A percentile compares a stretch with the other conserved stretches of the same genome.
Evolutionary conservation across 768 basidiomycete genomes (phyloP).

Genomic region (Steccherinum ochraceum): DNA sequence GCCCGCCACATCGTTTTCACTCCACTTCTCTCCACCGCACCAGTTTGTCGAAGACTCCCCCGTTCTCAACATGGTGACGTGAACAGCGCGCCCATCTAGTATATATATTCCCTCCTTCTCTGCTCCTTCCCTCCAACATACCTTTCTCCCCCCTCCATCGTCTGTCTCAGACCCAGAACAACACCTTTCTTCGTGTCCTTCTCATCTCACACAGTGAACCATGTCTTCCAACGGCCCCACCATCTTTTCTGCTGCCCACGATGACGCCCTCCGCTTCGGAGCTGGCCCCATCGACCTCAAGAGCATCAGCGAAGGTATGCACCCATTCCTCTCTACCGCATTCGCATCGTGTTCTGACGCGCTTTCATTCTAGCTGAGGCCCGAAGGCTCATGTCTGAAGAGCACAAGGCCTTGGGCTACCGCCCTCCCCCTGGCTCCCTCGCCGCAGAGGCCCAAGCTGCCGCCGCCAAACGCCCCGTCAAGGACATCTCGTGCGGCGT

Average conservation of each 20-base stretch:
- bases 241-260: not conserved
- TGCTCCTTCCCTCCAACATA: not conserved
- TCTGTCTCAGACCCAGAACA: not conserved
- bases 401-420: constrained; percentile 31
- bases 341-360: not conserved
- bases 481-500: not conserved
- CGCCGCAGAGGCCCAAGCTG: constrained; percentile 19
- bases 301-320: constrained; percentile 19
- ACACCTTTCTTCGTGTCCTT: not conserved
- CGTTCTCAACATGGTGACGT: not conserved
- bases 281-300: constrained; percentile 14
- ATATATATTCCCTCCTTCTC: not conserved
- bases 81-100: not conserved
- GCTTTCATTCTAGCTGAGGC: constrained; percentile 4
- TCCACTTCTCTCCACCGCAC: not conserved
- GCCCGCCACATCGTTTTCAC: not conserved
- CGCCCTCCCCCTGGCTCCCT: constrained; percentile 29
- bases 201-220: not conserved
- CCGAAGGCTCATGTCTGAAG: constrained; percentile 26
- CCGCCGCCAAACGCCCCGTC: constrained; percentile 21
- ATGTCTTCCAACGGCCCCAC: constrained; percentile 7
- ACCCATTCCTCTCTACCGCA: not conserved
- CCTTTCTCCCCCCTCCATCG: not conserved
- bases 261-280: constrained; percentile 4
- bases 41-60: not conserved